Evolutionary conservation across 106 monocot species (phyloP).

Genomic region (Amphibolis antarctica): DNA sequence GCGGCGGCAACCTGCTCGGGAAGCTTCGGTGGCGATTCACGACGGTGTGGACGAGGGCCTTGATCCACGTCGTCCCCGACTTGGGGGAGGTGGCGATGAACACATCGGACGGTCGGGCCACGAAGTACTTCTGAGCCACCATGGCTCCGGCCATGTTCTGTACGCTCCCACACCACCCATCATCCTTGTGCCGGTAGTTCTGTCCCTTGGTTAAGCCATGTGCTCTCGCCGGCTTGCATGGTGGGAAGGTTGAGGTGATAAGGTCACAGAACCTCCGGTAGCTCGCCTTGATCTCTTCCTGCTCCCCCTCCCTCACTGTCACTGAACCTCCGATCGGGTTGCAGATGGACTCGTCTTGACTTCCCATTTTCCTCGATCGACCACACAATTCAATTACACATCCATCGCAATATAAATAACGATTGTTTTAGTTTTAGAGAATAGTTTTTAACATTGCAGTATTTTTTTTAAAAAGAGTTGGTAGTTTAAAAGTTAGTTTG

Average conservation of each 20-base stretch:
- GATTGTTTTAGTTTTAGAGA: too few species aligned
- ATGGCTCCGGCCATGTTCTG: neutral
- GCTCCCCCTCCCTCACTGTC: too few species aligned
- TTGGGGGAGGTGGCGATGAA: neutral
- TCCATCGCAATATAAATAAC: too few species aligned
- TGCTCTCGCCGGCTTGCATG: neutral
- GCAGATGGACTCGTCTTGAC: too few species aligned
- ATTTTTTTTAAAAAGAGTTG: too few species aligned
- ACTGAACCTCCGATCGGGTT: too few species aligned
- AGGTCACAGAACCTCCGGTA: too few species aligned
- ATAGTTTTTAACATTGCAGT: too few species aligned
- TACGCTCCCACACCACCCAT: neutral
- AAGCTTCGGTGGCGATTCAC: neutral
- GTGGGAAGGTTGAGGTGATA: slow-evolving; percentile 1
- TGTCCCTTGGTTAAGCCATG: neutral
- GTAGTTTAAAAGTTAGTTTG: too few species aligned
- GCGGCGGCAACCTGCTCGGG: neutral
- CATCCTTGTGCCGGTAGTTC: neutral
- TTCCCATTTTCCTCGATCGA: too few species aligned
- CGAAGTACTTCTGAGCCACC: slow-evolving; percentile 2
- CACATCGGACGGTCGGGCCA: slow-evolving; percentile 3
- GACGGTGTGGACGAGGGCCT: slow-evolving; percentile 7
- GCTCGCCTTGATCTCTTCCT: too few species aligned
- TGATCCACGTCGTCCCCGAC: slow-evolving; percentile 8
- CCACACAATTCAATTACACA: too few species aligned